Conservation (phyloP, 805 yeast genomes). For the Priceomyces haplophilus region DNA sequence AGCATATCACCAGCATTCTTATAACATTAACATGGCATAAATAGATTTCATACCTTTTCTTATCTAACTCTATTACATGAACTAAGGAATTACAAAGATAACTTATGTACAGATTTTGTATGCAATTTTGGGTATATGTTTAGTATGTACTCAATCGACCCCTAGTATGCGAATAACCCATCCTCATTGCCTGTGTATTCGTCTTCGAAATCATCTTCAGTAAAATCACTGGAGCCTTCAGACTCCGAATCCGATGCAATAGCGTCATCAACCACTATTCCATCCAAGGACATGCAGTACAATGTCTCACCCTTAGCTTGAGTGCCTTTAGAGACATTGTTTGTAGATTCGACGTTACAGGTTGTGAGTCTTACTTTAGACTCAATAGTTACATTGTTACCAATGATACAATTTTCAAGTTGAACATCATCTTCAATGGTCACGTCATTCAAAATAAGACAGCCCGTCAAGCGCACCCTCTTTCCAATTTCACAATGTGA, state of each 20-base stretch:
- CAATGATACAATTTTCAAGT: conserved; percentile 85
- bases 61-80: neutral
- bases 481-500: conserved; percentile 72
- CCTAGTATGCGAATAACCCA: conserved; percentile 45
- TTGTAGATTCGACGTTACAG: conserved; percentile 83
- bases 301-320: conserved; percentile 59
- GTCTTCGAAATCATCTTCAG: conserved; percentile 46
- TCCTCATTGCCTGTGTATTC: conserved; percentile 61
- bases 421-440: conserved; percentile 73
- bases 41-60: neutral
- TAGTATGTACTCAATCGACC: too few relatives aligned
- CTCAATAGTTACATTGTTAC: conserved; percentile 62
- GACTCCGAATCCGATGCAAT: conserved; percentile 31
- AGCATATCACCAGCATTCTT: neutral
- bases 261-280: conserved; percentile 34
- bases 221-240: conserved; percentile 37
- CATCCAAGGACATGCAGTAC: conserved; percentile 41
- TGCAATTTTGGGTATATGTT: neutral
- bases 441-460: conserved; percentile 71
- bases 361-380: conserved; percentile 64
- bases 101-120: neutral
- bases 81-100: neutral
- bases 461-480: conserved; percentile 84
- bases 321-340: conserved; percentile 58
- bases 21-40: neutral